A percentile compares a stretch with the other conserved stretches of the same genome.
phyloP scores from a whole-genome alignment of 768 basidiomycete species.

The Rhizopogon rudus region DNA sequence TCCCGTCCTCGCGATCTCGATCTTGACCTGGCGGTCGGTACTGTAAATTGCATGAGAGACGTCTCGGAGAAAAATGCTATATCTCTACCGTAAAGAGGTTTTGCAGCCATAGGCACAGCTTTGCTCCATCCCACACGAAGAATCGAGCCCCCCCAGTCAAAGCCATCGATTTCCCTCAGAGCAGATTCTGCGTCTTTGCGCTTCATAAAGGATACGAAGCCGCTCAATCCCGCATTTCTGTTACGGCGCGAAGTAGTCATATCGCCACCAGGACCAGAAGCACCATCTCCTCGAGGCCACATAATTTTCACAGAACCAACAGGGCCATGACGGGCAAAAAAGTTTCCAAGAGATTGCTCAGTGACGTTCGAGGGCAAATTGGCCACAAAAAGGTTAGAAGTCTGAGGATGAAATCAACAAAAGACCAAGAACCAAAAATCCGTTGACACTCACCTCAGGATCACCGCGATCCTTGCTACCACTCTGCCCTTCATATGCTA shows the following conservation, averaged over 20 bases:
- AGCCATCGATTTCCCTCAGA: conserved; percentile 84
- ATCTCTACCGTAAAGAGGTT: conserved; percentile 71
- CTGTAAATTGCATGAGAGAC: not conserved
- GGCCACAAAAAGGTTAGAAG: conserved; percentile 94
- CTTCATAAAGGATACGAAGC: conserved; percentile 97
- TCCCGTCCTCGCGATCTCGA: conserved; percentile 29
- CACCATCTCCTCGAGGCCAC: conserved; percentile 91
- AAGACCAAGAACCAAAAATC: not conserved
- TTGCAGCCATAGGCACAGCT: conserved; percentile 80
- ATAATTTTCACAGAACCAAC: conserved; percentile 96
- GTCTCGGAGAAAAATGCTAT: not conserved
- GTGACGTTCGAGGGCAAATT: conserved; percentile 87
- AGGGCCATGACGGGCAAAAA: conserved; percentile 91
- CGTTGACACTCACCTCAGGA: conserved; percentile 53
- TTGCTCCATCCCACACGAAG: conserved; percentile 97
- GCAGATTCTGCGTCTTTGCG: conserved; percentile 88
- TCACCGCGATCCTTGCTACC: conserved; percentile 89
- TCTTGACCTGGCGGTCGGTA: conserved; percentile 22
- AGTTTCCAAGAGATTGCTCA: conserved; percentile 79
- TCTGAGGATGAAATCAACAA: conserved; percentile 39
- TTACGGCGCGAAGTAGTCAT: conserved; percentile 68
- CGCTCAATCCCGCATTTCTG: conserved; percentile 79
- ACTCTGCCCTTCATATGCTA: conserved; percentile 86
- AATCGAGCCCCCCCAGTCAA: conserved; percentile 89
- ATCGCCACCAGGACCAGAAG: conserved; percentile 64